Base-by-base conservation (phyloP, 768 basidiomycete genomes). In the Coprinellus micaceus region DNA sequence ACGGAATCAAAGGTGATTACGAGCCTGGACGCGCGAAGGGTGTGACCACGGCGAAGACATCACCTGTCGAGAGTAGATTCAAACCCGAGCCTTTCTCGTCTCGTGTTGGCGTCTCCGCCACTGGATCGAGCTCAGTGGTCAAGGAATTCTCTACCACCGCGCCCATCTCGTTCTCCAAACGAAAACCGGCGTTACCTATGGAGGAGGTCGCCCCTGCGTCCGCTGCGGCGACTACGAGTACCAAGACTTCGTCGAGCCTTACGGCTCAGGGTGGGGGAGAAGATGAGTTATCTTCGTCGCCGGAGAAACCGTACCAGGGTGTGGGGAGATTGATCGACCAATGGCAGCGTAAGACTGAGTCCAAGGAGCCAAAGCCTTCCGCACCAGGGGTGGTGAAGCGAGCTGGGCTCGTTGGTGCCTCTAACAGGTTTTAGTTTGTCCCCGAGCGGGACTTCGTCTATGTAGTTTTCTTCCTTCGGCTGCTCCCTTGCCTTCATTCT, bases 281-380 rank as follows among this genome's bases (percentile, higher is more conserved):
- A n/a, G 67, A 66, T 39, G 56, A 60, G 33, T 77, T 79, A 13
- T 77, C 88, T 13, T 75, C 88, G 4, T 86, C 88, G 9, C 88
- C 89, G 7, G 91, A 94, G 65, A 78, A 79, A 53, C 86, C 88
- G 29, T 94, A 86, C 68, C 85, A 84, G 64, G 91, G 91, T 36
- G 91, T 94, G 43, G 86, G 89, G 26, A 89, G 80, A 71, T 76
- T 94, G 33, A 93, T 94, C 60, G 89, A 91, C 66, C 83, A 92
- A 66, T 94, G 91, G 91, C 89, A 94, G 69, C 83, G 82, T 56
- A 92, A 88, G 71, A 83, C 86, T 33, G 84, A 80, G 17, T 58
- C 73, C 24, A 75, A 68, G 24, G 60, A 59, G 26, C 45, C 64
- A 24, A 59, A 66, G 53, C 65, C 65, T 36, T 75, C 72, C 66